These are phyloP conservation scores for Macrophomina pseudophaseolina DNA, from an alignment of 2,329 filamentous ascomycete genomes.

Conservation along the genomic window DNA sequence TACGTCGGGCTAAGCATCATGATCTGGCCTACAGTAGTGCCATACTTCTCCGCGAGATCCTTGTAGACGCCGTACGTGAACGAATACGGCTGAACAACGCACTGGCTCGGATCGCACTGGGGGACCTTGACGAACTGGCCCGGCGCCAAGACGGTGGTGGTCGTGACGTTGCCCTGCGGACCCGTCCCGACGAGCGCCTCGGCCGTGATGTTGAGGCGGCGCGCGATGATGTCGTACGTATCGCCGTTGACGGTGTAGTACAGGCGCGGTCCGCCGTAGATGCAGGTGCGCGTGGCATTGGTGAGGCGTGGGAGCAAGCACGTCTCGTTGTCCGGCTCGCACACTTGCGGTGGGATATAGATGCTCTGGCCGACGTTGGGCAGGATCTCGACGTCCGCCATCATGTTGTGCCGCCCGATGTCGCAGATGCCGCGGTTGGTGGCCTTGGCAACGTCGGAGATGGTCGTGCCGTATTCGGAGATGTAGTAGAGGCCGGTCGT, in stretches of 20 bases:
- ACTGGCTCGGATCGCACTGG: constrained; percentile 8
- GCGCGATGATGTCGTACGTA: constrained; percentile 9
- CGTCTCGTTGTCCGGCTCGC: constrained; percentile 10
- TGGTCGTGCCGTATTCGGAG: too few relatives aligned
- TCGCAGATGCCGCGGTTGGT: too few relatives aligned
- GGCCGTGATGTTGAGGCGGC: constrained; percentile 2
- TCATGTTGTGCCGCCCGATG: too few relatives aligned
- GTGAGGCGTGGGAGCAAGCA: constrained; percentile 7
- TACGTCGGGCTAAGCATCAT: constrained; percentile 24
- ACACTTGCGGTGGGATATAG: constrained; percentile 6
- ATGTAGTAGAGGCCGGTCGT: too few relatives aligned
- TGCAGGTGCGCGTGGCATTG: neutral
- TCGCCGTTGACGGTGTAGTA: constrained; percentile 24
- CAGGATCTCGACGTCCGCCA: neutral
- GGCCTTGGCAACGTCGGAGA: too few relatives aligned
- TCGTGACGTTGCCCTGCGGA: neutral
- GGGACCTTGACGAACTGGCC: constrained; percentile 21
- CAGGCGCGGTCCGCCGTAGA: constrained; percentile 17
- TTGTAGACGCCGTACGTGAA: constrained; percentile 13
- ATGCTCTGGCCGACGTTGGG: constrained; percentile 1
- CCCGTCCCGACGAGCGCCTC: neutral
- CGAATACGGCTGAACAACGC: constrained; percentile 14
- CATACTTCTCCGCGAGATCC: constrained; percentile 22
- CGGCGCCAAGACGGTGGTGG: neutral
- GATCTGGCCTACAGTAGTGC: constrained; percentile 27